These are phyloP conservation scores for Phytophthora syringae DNA, from an alignment of 352 stramenopile genomes.

Conservation along the genomic window DNA sequence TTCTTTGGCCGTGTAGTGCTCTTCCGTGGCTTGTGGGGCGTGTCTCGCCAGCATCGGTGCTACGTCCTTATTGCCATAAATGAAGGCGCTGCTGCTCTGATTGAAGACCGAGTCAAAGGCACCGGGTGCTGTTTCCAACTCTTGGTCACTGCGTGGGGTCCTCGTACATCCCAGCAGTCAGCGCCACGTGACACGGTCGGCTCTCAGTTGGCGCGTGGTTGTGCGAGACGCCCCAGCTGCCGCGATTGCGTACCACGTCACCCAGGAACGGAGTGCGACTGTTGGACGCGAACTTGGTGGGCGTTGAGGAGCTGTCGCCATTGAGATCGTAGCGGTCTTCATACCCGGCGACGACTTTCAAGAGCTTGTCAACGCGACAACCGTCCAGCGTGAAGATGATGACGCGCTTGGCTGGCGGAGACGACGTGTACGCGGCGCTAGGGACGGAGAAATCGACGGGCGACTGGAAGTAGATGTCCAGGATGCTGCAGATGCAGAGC, in stretches of 20 bases:
- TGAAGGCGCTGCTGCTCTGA: conserved; percentile 69
- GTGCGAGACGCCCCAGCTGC: conserved; percentile 85
- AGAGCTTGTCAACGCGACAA: conserved; percentile 85
- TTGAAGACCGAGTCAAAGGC: conserved; percentile 88
- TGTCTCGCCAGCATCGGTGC: conserved; percentile 81
- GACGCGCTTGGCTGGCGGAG: conserved; percentile 63
- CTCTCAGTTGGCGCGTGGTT: conserved; percentile 86
- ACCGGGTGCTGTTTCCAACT: conserved; percentile 85
- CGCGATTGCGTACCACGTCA: conserved; percentile 61
- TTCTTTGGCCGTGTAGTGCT: conserved; percentile 69
- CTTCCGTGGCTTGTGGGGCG: conserved; percentile 63
- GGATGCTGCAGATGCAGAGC: conserved; percentile 84
- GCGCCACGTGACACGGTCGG: conserved; percentile 79
- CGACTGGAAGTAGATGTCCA: conserved; percentile 91
- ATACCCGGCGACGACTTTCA: conserved; percentile 54
- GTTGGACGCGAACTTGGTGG: neutral
- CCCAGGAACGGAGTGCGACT: conserved; percentile 73
- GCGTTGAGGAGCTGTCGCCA: neutral
- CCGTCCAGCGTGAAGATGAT: conserved; percentile 86
- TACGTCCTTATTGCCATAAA: conserved; percentile 84
- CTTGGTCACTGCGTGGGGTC: conserved; percentile 84
- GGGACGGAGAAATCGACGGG: conserved; percentile 66
- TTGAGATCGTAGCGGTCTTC: conserved; percentile 26
- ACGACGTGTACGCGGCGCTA: conserved; percentile 41
- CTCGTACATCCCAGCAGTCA: conserved; percentile 89